phyloP scores from a whole-genome alignment of 495 filamentous ascomycete genomes.

The Evernia prunastri region DNA sequence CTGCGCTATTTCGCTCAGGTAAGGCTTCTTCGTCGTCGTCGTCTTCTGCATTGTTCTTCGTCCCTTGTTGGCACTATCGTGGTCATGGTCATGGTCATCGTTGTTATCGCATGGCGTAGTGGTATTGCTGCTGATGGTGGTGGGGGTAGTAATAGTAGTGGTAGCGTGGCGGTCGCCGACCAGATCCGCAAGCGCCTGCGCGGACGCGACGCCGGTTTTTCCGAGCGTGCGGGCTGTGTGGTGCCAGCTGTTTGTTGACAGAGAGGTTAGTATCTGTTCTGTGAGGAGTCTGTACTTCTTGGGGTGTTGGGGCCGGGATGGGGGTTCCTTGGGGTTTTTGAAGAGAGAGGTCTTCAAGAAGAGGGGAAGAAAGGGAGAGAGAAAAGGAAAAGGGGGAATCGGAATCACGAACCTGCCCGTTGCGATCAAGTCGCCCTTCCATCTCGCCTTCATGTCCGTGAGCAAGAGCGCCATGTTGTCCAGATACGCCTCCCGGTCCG shows the following conservation, averaged over 20 bases:
- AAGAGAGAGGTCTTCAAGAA: too few relatives aligned
- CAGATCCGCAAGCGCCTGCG: not conserved
- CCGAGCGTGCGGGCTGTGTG: not conserved
- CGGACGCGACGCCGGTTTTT: not conserved
- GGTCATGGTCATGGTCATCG: too few relatives aligned
- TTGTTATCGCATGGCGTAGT: too few relatives aligned
- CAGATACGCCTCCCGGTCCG: not conserved
- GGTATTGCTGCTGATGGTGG: too few relatives aligned
- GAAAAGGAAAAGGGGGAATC: too few relatives aligned
- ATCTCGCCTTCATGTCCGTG: not conserved
- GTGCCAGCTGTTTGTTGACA: constrained; percentile 10
- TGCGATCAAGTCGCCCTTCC: not conserved
- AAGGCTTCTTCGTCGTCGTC: too few relatives aligned
- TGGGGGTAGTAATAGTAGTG: too few relatives aligned
- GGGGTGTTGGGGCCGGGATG: not conserved
- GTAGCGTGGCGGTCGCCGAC: not conserved
- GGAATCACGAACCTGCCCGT: not conserved
- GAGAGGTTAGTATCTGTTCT: not conserved
- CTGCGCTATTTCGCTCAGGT: not conserved
- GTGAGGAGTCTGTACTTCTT: too few relatives aligned
- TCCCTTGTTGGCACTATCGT: too few relatives aligned
- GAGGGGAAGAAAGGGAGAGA: not conserved
- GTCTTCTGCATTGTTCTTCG: too few relatives aligned
- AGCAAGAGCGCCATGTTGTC: not conserved
- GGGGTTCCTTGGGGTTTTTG: too few relatives aligned